Conservation (phyloP, 331 rosid species). For the Quercus phellos region DNA sequence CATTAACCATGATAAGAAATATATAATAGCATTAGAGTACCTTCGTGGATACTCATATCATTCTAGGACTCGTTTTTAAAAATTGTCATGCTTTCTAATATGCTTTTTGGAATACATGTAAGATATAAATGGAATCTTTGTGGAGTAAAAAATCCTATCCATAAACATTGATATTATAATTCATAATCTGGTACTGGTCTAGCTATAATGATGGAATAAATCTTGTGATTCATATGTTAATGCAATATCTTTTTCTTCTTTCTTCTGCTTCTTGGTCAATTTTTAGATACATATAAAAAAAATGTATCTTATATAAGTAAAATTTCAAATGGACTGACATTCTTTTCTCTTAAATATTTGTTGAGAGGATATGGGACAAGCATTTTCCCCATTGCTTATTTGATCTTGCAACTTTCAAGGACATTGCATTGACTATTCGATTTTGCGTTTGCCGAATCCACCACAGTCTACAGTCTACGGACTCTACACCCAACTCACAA, state of each 20-base stretch:
- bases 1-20: too few relatives aligned
- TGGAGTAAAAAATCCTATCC: not conserved
- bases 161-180: not conserved
- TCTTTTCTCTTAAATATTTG: too few relatives aligned
- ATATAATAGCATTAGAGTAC: too few relatives aligned
- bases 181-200: not conserved
- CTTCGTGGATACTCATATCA: too few relatives aligned
- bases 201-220: not conserved
- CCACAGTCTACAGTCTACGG: not conserved
- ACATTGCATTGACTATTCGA: not conserved
- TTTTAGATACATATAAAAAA: too few relatives aligned
- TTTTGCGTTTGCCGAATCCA: not conserved
- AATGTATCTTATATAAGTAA: too few relatives aligned
- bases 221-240: not conserved
- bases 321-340: too few relatives aligned
- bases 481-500: conserved; percentile 1
- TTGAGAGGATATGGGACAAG: not conserved
- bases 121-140: not conserved
- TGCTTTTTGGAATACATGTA: not conserved
- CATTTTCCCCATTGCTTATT: not conserved
- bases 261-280: too few relatives aligned
- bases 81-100: not conserved
- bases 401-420: not conserved
- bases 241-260: not conserved
- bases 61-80: too few relatives aligned